Conservation (phyloP, 2,329 filamentous ascomycete genomes). For the Balansia obtecta region DNA sequence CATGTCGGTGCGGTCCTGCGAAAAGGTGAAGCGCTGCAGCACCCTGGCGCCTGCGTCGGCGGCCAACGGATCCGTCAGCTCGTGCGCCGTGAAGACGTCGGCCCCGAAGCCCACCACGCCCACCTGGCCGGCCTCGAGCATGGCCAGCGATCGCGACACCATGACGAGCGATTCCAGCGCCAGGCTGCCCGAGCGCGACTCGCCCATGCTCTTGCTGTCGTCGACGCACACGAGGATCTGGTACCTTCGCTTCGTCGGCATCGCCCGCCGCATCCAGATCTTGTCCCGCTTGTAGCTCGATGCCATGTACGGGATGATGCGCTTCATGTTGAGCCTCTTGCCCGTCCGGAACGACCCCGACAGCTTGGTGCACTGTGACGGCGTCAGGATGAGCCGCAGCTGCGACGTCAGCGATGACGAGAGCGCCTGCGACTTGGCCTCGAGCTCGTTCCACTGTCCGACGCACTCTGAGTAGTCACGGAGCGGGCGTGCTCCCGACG, state of each 20-base stretch:
- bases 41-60: constrained; percentile 66
- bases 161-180: constrained; percentile 92
- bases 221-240: constrained; percentile 97
- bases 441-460: constrained; percentile 73
- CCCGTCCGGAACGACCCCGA: constrained; percentile 94
- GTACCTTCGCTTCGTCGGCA: constrained; percentile 88
- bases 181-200: constrained; percentile 60
- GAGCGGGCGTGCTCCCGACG: constrained; percentile 28
- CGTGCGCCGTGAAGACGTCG: constrained; percentile 72
- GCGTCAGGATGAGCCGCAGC: constrained; percentile 86
- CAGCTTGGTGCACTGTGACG: constrained; percentile 90
- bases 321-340: constrained; percentile 97
- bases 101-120: constrained; percentile 82
- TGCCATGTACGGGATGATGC: constrained; percentile 98
- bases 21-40: constrained; percentile 74
- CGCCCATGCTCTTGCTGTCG: constrained; percentile 88
- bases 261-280: constrained; percentile 94
- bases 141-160: constrained; percentile 72
- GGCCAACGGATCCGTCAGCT: constrained; percentile 70
- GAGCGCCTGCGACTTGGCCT: constrained; percentile 70
- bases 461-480: constrained; percentile 46
- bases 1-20: constrained; percentile 79
- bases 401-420: constrained; percentile 88
- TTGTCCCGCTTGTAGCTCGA: constrained; percentile 98
- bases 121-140: constrained; percentile 93